Evolutionary conservation across 202 grass and related monocot genomes (phyloP), one percentile per base, ranked within the genome.

Genomic region (Eragrostis tef): DNA sequence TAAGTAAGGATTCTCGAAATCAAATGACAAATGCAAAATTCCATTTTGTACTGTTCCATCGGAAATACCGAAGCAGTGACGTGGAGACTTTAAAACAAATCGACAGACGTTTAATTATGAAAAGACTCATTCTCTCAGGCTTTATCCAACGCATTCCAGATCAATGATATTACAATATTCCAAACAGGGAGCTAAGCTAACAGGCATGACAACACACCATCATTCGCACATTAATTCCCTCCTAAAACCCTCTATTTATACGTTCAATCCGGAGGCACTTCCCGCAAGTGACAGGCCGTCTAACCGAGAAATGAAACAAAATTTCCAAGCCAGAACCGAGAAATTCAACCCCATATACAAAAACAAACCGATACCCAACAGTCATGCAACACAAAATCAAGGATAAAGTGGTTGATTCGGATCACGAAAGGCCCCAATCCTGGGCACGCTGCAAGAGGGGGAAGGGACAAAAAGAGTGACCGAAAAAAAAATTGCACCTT

Each of bases 401-500:
- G 80, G 22, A 44, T 39, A 54, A 36, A 52, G 6, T 49, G 19
- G 19, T n/a, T 13, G 56, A 80, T 49, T 75, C 13, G 53, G 71
- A 85, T 81, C 70, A 85, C 43, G 34, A 47, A 46, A 24, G 43
- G 20, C 11, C 47, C 54, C 57, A 67, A 67, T 53, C 50, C 12
- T 14, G 59, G 36, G 67, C 15, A 31, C 45, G 56, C 24, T 22
- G 43, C 26, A 64, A 24, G 20, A 14, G 46, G 1, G 19, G 5
- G 4, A 53, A 27, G 26, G 43, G 1, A 3, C 1, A 16, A 47
- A 57, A 2, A 62, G 11, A 6, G 67, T 19, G 19, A 39, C 10
- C 17, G 41, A 1, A 13, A 47, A 9, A n/a, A 81, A 84, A 57
- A 71, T 52, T 56, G 39, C 66, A 88, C 85, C 81, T 91, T 77